Conservation (phyloP, 495 filamentous ascomycete species). For the Penicillium egyptiacum region DNA sequence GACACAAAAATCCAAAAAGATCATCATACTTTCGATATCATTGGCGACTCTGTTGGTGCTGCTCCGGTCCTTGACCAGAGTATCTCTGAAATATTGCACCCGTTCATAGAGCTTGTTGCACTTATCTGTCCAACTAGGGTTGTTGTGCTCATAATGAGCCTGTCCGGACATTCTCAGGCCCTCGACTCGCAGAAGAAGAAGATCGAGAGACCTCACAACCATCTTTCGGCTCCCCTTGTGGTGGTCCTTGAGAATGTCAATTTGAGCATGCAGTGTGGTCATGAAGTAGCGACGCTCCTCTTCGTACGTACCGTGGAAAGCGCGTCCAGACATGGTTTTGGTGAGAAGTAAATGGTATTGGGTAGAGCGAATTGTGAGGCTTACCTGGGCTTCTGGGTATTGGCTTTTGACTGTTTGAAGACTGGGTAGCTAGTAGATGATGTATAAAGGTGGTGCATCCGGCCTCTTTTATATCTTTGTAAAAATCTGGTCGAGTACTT, state of each 20-base stretch:
- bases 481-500: background rate
- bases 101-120: background rate
- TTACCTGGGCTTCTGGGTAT: background rate
- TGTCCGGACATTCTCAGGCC: constrained; percentile 2
- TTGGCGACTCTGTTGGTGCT: background rate
- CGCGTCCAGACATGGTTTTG: background rate
- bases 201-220: background rate
- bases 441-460: background rate
- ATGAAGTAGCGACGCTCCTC: background rate
- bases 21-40: constrained; percentile 1
- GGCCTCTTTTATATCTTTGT: background rate
- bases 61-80: background rate
- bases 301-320: background rate
- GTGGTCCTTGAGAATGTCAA: constrained; percentile 13
- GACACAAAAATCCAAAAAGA: constrained; percentile 1
- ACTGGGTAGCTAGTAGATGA: background rate
- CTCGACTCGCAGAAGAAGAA: background rate
- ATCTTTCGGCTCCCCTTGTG: background rate
- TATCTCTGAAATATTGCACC: background rate
- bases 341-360: background rate
- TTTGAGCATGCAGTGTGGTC: constrained; percentile 5
- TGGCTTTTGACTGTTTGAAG: background rate
- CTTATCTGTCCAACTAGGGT: background rate
- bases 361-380: background rate
- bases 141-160: background rate